A percentile compares a stretch with the other conserved stretches of the same genome.
Evolutionary conservation across 2,329 filamentous ascomycete species (phyloP).

Genomic region (Elsinoe batatas): DNA sequence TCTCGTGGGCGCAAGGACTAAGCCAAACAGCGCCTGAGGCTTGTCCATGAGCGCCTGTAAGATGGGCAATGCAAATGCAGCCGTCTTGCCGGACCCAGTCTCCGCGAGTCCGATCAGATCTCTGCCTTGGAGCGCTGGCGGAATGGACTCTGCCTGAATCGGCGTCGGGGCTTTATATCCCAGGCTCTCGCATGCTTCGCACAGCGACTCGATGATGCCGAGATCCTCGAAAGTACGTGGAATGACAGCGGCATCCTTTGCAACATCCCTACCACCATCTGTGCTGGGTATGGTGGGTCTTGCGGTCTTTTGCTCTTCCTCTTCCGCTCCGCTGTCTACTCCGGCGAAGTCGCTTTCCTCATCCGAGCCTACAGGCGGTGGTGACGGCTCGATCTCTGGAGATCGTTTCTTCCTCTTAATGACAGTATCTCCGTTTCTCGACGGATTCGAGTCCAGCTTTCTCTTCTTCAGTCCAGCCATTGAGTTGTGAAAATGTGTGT

Average conservation of each 20-base stretch:
- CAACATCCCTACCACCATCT: conserved; percentile 29
- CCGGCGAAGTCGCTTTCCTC: conserved; percentile 18
- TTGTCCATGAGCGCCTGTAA: conserved; percentile 83
- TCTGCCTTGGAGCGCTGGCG: conserved; percentile 64
- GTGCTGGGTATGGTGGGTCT: conserved; percentile 19
- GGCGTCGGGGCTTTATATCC: conserved; percentile 80
- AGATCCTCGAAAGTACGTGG: conserved; percentile 59
- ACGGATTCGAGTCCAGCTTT: neutral
- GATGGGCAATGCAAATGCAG: conserved; percentile 87
- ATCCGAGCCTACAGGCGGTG: conserved; percentile 11
- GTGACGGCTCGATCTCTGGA: conserved; percentile 11
- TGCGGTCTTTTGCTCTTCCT: conserved; percentile 21
- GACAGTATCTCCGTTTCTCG: neutral
- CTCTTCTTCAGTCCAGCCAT: conserved; percentile 12
- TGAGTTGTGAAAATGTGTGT: too few species aligned
- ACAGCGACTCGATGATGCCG: conserved; percentile 76
- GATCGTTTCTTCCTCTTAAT: conserved; percentile 17
- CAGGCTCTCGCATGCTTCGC: conserved; percentile 74
- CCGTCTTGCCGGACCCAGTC: conserved; percentile 92
- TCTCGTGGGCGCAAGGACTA: conserved; percentile 84
- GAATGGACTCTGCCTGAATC: conserved; percentile 80
- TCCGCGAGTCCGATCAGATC: conserved; percentile 92
- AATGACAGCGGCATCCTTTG: conserved; percentile 17
- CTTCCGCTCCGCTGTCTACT: conserved; percentile 15
- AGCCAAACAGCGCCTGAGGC: conserved; percentile 74